Evolutionary conservation across 1,284 basidiomycete genomes (phyloP).

Genomic region (Ceratobasidium sp.): DNA sequence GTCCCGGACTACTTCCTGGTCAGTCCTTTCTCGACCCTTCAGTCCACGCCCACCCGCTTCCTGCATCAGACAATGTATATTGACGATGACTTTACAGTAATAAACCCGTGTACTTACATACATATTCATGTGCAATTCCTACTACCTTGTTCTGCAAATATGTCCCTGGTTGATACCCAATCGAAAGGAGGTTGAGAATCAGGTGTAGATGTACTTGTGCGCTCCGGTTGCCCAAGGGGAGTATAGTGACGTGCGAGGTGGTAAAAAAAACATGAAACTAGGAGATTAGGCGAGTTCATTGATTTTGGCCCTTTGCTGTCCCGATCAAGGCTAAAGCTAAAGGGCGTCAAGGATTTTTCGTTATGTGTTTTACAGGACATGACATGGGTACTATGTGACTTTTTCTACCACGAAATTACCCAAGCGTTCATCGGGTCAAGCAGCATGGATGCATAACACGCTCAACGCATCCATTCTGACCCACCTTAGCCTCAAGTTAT

Average conservation of each 20-base stretch:
- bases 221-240: conserved; percentile 9
- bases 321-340: not conserved
- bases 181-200: not conserved
- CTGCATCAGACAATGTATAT: not conserved
- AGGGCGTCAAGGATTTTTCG: not conserved
- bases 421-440: too few species aligned
- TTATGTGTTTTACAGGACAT: not conserved
- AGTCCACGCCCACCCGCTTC: conserved; percentile 5
- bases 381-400: not conserved
- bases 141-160: conserved; percentile 19
- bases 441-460: not conserved
- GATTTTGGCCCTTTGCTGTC: not conserved
- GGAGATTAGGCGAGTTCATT: not conserved
- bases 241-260: not conserved
- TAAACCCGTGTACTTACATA: conserved; percentile 39
- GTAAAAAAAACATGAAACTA: not conserved
- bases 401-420: not conserved
- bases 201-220: conserved; percentile 3
- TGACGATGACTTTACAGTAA: conserved; percentile 39
- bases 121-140: conserved; percentile 40
- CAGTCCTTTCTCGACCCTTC: conserved; percentile 45
- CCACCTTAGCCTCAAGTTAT: not conserved
- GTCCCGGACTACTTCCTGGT: conserved; percentile 98
- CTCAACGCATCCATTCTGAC: not conserved
- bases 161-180: conserved; percentile 22